Conservation (phyloP, 1,284 basidiomycete genomes). For the Ganoderma sinense region DNA sequence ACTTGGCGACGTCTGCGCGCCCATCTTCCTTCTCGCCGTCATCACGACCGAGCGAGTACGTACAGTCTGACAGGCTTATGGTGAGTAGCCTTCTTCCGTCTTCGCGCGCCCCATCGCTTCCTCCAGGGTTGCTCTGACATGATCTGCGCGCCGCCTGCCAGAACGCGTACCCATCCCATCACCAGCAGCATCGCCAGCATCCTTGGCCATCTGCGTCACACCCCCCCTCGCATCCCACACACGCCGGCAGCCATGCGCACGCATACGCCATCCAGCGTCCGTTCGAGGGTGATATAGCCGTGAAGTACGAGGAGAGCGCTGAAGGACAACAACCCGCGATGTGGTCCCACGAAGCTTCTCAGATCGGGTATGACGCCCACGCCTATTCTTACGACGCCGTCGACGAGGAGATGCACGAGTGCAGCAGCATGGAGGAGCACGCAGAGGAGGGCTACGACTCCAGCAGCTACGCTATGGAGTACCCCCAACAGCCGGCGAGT, state of each 20-base stretch:
- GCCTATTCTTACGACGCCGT: neutral
- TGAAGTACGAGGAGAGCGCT: neutral
- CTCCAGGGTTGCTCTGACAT: neutral
- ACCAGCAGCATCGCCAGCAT: neutral
- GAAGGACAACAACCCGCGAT: neutral
- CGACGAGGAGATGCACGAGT: conserved; percentile 12
- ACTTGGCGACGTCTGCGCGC: neutral
- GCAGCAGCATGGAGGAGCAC: conserved; percentile 14
- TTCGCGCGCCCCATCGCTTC: neutral
- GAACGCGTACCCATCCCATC: neutral
- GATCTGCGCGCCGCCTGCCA: neutral
- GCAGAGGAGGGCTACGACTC: neutral
- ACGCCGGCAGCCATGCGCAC: neutral
- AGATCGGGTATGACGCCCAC: neutral
- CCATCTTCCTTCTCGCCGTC: conserved; percentile 2
- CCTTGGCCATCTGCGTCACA: neutral
- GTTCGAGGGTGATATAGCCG: neutral
- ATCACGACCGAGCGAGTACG: conserved; percentile 1
- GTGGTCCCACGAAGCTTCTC: conserved; percentile 1
- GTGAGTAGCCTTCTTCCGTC: neutral
- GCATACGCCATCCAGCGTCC: neutral
- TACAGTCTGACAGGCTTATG: neutral
- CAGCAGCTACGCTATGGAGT: neutral
- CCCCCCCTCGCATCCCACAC: neutral
- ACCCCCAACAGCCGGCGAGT: neutral